phyloP scores from a whole-genome alignment of 192 early-diverging fungal genomes.

The Coemansia asiatica region DNA sequence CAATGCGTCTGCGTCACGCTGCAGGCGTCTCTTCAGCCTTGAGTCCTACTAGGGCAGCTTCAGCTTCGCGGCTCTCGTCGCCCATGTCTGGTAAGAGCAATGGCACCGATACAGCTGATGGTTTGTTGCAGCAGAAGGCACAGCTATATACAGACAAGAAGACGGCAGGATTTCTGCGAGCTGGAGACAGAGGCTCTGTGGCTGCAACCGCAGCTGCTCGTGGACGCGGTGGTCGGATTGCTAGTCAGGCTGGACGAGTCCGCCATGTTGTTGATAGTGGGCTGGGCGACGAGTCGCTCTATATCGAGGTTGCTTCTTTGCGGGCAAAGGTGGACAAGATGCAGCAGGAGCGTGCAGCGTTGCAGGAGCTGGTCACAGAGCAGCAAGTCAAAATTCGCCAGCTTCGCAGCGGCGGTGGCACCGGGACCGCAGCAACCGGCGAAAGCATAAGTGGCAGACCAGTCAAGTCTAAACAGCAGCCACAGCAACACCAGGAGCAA shows the following conservation, averaged over 20 bases:
- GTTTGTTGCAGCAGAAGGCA: neutral
- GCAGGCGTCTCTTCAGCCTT: neutral
- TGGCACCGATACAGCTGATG: neutral
- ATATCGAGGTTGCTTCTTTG: conserved; percentile 37
- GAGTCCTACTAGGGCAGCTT: neutral
- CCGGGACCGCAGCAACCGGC: neutral
- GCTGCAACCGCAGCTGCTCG: neutral
- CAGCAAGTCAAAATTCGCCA: conserved; percentile 48
- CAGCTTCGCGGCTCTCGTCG: neutral
- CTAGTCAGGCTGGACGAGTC: conserved; percentile 2
- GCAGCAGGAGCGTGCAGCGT: conserved; percentile 34
- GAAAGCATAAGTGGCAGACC: neutral
- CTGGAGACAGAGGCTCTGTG: neutral
- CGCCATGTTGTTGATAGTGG: conserved; percentile 2
- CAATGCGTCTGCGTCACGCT: conserved; percentile 52
- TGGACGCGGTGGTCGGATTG: neutral
- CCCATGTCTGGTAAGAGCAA: neutral
- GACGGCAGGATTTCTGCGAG: neutral
- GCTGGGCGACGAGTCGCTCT: conserved; percentile 25
- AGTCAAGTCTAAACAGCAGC: neutral
- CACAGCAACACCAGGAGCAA: no score
- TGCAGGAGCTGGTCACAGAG: conserved; percentile 52
- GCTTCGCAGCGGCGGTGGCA: conserved; percentile 25
- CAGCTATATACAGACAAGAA: neutral
- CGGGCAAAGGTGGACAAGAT: conserved; percentile 33